phyloP scores from a whole-genome alignment of 352 stramenopile genomes.

The Globisporangium recalcitrans region DNA sequence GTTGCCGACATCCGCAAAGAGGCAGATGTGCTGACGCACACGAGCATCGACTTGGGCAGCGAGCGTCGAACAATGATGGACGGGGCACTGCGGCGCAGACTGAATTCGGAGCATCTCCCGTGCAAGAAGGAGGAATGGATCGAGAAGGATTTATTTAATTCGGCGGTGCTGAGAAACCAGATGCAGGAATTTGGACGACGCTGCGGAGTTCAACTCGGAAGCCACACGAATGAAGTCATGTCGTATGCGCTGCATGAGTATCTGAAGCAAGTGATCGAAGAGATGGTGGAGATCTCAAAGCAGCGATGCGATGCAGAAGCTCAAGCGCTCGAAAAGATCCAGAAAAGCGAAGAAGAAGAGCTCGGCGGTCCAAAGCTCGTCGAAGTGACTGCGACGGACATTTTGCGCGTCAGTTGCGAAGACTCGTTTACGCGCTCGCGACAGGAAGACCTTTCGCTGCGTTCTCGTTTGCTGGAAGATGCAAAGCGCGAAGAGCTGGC shows the following conservation, averaged over 20 bases:
- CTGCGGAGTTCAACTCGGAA: conserved; percentile 48
- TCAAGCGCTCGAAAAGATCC: conserved; percentile 42
- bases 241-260: conserved; percentile 80
- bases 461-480: conserved; percentile 62
- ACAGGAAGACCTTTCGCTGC: conserved; percentile 60
- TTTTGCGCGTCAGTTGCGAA: conserved; percentile 81
- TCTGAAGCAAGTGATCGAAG: conserved; percentile 80
- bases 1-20: conserved; percentile 74
- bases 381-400: conserved; percentile 71
- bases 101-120: conserved; percentile 42
- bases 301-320: conserved; percentile 56
- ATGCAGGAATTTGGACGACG: conserved; percentile 50
- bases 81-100: conserved; percentile 24
- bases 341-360: conserved; percentile 31
- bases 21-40: conserved; percentile 83
- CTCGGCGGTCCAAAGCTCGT: conserved; percentile 21
- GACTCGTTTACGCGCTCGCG: conserved; percentile 65
- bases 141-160: conserved; percentile 81
- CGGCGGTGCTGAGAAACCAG: conserved; percentile 42
- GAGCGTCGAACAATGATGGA: conserved; percentile 83
- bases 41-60: conserved; percentile 61
- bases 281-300: conserved; percentile 81
- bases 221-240: conserved; percentile 71
- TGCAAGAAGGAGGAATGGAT: conserved; percentile 78
- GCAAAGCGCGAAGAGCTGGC: conserved; percentile 68